phyloP scores from a whole-genome alignment of 495 filamentous ascomycete genomes.

The Thozetella sp. region DNA sequence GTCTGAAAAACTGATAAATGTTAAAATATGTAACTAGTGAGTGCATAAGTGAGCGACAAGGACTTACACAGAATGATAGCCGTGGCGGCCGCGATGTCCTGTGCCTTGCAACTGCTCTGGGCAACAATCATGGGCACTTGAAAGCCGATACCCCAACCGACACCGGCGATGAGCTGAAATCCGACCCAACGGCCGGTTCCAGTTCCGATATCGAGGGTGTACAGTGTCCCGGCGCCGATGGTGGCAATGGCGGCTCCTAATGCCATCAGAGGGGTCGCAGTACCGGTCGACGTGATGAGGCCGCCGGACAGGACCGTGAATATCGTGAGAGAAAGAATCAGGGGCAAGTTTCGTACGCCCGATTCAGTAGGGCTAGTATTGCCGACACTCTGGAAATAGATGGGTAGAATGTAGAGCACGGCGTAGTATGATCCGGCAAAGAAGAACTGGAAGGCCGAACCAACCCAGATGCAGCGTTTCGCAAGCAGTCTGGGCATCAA shows the following conservation, averaged over 20 bases:
- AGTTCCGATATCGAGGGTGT: conserved; percentile 35
- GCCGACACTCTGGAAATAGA: too few relatives aligned
- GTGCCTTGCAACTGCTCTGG: conserved; percentile 15
- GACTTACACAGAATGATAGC: conserved; percentile 46
- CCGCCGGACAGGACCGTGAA: too few relatives aligned
- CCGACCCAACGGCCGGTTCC: conserved; percentile 39
- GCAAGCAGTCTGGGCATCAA: too few relatives aligned
- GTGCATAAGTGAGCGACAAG: conserved; percentile 25
- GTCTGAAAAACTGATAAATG: conserved; percentile 58
- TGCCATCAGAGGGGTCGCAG: too few relatives aligned
- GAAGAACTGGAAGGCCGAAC: too few relatives aligned
- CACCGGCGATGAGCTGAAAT: conserved; percentile 36
- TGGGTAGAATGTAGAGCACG: too few relatives aligned
- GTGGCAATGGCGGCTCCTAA: conserved; percentile 59
- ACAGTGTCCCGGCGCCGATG: conserved; percentile 43
- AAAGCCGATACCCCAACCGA: background rate
- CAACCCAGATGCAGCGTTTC: too few relatives aligned
- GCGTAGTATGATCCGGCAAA: too few relatives aligned
- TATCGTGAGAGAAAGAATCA: too few relatives aligned
- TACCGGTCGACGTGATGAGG: too few relatives aligned
- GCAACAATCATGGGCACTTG: background rate
- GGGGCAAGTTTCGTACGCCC: too few relatives aligned
- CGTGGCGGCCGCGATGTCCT: conserved; percentile 24
- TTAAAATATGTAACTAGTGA: conserved; percentile 59
- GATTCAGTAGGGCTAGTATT: too few relatives aligned